Base-by-base conservation (phyloP, 2,329 filamentous ascomycete species). In the Aspergillus neotritici region DNA sequence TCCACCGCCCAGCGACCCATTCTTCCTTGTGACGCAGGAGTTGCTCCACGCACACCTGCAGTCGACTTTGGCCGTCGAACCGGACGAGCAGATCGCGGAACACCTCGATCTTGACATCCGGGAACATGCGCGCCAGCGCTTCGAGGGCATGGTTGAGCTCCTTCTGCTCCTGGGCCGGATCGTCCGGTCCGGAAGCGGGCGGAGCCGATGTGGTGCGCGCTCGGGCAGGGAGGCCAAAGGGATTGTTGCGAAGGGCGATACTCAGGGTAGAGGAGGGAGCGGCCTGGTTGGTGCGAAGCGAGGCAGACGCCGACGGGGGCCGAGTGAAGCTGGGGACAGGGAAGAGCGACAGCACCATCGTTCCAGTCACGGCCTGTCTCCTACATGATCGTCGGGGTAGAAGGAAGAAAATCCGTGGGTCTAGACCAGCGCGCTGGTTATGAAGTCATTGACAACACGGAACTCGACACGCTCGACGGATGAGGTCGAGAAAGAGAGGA, bases 1-100 rank as follows among this genome's bases (percentile, higher is more conserved):
- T 71, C 67, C 70, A 70, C 36, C 71, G 58, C 4, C 70, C 71
- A 13, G 64, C 67, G 7, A 73, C 69, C 70, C 70, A 74, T 53
- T 69, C 62, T 34, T 66, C 58, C 47, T 71, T 69, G 48, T 73
- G 63, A 32, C 67, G 63, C 36, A 73, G 53, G 5, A 74, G 56
- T 56, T 74, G 69, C 46, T 73, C 71, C 7, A 70, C 68, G 41
- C 68, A 72, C 28, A 74, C 64, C 38, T 72, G 63, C 7, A 74
- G 52, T 40, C 70, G 61, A 47, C 71, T 74, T 35, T 67, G 55
- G 9, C 70, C 71, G 46, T 72, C 69, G 48, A 74, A 74, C 10
- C 65, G 65, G 4, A 65, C 51, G 14, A 74, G 59, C 21, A 74
- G 50, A 52, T 74, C 71, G 5, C 71, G 68, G 33, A 74, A 70